Conservation (phyloP, 257 asterid genomes). For the Solanum bukasovii region DNA sequence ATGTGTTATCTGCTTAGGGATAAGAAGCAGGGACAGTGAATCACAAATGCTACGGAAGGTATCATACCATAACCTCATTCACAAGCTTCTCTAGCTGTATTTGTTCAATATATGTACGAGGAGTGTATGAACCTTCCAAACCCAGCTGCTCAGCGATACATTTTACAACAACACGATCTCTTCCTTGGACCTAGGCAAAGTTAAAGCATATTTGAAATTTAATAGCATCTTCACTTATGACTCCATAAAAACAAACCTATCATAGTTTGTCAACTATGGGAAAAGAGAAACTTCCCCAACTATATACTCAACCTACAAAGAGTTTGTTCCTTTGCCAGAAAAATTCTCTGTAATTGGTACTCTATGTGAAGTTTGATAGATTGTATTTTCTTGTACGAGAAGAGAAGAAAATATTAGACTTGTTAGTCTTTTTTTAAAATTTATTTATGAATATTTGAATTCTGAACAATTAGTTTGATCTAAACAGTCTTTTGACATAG, state of each 20-base stretch:
- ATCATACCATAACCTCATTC: slow-evolving; percentile 82
- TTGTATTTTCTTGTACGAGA: neutral
- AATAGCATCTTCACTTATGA: neutral
- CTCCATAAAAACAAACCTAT: neutral
- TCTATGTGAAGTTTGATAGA: neutral
- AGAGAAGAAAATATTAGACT: neutral
- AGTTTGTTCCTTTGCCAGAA: neutral
- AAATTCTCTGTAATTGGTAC: neutral
- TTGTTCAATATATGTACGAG: slow-evolving; percentile 93
- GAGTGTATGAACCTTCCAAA: slow-evolving; percentile 77
- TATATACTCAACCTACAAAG: neutral
- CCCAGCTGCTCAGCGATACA: slow-evolving; percentile 70
- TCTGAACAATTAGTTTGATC: neutral
- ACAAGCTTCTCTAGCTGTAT: slow-evolving; percentile 97
- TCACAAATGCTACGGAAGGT: neutral
- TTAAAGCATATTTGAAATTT: neutral
- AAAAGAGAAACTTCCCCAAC: neutral
- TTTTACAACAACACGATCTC: slow-evolving; percentile 64
- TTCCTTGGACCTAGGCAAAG: slow-evolving; percentile 74
- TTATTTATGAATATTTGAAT: neutral
- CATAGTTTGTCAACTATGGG: neutral
- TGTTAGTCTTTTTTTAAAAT: neutral
- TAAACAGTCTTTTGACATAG: neutral
- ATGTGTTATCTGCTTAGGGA: slow-evolving; percentile 11
- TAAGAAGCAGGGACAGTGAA: neutral